Base-by-base conservation (phyloP, 208 protist species). In the Leishmania guyanensis region DNA sequence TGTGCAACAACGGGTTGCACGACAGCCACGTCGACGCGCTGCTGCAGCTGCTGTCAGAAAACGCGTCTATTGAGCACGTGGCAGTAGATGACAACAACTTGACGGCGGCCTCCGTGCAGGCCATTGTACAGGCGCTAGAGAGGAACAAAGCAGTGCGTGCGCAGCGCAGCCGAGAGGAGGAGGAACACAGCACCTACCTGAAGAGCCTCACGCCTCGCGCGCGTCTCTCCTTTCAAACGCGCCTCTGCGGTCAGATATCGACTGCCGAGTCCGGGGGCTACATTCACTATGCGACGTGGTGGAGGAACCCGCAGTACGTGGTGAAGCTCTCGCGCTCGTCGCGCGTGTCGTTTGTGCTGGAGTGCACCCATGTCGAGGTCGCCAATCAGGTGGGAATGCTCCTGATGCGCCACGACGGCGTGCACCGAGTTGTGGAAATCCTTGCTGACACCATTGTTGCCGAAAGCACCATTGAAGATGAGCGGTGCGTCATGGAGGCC, bases 261-360 rank as follows among this genome's bases (percentile, higher is more conserved):
- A 73, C 69, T 6, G 86, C 88, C 16, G 86, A 84, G 68, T 95
- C 93, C 9, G 95, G 95, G 50, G 95, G 95, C 16, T 88, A 92
- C 81, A 78, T 93, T 22, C 89, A 95, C 81, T 98, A 91, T 80
- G 78, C 92, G 71, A 94, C 93, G n/a, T 98, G 95, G 93, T 94
- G 92, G 90, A 86, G 89, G 46, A 98, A 96, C 82, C 90, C 88
- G 16, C 95, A 98, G 83, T 97, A 94, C 84, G 39, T 83, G 71
- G 80, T 98, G 80, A 82, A 78, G 10, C 71, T 89, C 22, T 96
- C 92, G 16, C 86, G 85, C 66, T 43, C 58, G 29, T 78, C 91
- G 14, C 82, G 80, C 26, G 90, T 96, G 29, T 78, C 80, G 16
- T 82, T 97, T 43, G 74, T 87, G 16, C 87, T 97, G 53, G 85